Evolutionary conservation across 805 yeast genomes (phyloP).

Genomic region (Hanseniaspora osmophila): DNA sequence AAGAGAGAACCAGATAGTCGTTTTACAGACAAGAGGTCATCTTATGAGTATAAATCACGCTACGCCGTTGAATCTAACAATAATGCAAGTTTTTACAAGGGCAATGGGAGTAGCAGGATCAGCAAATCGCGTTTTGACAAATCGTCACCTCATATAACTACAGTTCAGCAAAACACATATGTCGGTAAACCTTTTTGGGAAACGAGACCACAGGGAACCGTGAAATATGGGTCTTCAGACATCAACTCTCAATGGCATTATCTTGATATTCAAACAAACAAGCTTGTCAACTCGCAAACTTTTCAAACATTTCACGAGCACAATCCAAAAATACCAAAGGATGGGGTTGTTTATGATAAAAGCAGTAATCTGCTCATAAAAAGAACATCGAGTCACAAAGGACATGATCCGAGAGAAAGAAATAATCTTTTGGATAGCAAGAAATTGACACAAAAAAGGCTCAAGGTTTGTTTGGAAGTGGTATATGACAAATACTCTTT

Average conservation of each 20-base stretch:
- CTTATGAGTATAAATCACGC: no score
- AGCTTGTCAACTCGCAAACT: slow-evolving; percentile 9
- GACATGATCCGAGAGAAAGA: slow-evolving; percentile 17
- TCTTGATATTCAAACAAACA: slow-evolving; percentile 14
- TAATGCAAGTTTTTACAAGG: no score
- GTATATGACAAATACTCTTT: slow-evolving; percentile 57
- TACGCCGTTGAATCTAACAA: no score
- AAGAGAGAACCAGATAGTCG: no score
- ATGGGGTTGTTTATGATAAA: slow-evolving; percentile 14
- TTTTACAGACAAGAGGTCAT: no score
- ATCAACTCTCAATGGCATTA: slow-evolving; percentile 19
- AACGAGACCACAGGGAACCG: slow-evolving; percentile 13
- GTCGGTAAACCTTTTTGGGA: neutral
- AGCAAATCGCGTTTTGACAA: neutral
- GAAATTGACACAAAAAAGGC: slow-evolving; percentile 9
- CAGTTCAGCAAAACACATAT: neutral
- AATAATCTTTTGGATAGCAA: neutral
- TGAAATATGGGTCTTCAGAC: slow-evolving; percentile 13
- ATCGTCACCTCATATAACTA: neutral
- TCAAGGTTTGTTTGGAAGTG: slow-evolving; percentile 16
- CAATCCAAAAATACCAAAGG: slow-evolving; percentile 7
- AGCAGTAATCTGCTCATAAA: slow-evolving; percentile 11
- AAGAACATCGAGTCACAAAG: slow-evolving; percentile 10
- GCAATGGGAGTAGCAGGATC: no score
- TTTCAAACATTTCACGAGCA: neutral